A percentile compares a stretch with the other conserved stretches of the same genome.
Conservation (phyloP, 192 early-diverging fungal species). For the Rhizophagus prolifer region DNA sequence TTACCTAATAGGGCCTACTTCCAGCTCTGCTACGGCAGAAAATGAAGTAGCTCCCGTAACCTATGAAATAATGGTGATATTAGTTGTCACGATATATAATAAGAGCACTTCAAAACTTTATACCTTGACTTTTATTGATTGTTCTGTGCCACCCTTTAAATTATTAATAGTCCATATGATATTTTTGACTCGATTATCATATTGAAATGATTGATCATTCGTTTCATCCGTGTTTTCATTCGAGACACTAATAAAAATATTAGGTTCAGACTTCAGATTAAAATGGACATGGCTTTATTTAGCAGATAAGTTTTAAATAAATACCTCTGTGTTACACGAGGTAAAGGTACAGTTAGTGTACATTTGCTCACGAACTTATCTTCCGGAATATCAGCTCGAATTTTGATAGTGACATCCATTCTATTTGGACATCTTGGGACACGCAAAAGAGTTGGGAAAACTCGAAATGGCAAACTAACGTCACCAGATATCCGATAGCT, state of each 20-base stretch:
- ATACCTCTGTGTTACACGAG: slow-evolving; percentile 13
- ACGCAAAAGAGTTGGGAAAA: slow-evolving; percentile 8
- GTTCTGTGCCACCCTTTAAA: slow-evolving; percentile 10
- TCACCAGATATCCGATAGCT: slow-evolving; percentile 20
- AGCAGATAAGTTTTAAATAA: neutral
- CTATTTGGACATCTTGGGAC: neutral
- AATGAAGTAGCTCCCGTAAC: neutral
- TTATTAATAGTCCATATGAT: slow-evolving; percentile 19
- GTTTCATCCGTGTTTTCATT: neutral
- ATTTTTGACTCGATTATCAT: slow-evolving; percentile 12
- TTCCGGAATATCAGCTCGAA: slow-evolving; percentile 18
- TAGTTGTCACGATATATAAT: neutral
- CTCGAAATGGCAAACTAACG: slow-evolving; percentile 15
- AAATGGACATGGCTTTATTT: neutral
- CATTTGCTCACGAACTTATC: neutral
- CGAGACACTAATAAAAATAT: neutral
- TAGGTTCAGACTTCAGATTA: neutral
- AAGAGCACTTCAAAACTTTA: neutral
- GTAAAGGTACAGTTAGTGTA: slow-evolving; percentile 12
- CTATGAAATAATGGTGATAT: neutral
- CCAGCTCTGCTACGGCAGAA: neutral
- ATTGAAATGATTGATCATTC: neutral
- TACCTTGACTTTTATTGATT: slow-evolving; percentile 24
- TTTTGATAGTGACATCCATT: slow-evolving; percentile 14
- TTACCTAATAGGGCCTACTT: slow-evolving; percentile 25